Percentiles rank a stretch among this genome's conserved stretches.
phyloP scores from a whole-genome alignment of 1,139 yeast genomes.

The Blastobotrys raffinosifermentans region DNA sequence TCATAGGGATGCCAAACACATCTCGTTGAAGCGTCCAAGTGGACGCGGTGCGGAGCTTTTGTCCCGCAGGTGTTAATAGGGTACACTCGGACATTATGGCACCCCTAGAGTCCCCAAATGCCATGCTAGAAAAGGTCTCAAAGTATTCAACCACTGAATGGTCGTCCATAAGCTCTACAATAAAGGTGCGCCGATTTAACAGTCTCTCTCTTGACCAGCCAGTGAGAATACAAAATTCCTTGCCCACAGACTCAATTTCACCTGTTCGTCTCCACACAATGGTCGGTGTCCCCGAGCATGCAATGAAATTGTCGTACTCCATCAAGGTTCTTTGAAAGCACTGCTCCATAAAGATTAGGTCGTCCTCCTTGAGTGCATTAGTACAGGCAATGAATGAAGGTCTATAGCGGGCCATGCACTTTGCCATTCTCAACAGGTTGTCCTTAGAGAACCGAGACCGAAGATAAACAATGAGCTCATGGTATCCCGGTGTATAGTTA shows the following conservation, averaged over 20 bases:
- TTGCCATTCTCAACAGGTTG: slow-evolving; percentile 76
- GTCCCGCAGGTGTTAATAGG: slow-evolving; percentile 51
- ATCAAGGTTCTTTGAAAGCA: slow-evolving; percentile 87
- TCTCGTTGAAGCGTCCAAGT: slow-evolving; percentile 90
- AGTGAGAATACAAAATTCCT: slow-evolving; percentile 81
- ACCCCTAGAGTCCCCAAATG: slow-evolving; percentile 88
- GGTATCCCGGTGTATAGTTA: slow-evolving; percentile 87
- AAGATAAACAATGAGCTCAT: slow-evolving; percentile 68
- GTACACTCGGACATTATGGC: slow-evolving; percentile 80
- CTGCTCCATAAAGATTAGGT: slow-evolving; percentile 90
- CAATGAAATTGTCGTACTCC: slow-evolving; percentile 81
- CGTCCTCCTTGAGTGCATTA: slow-evolving; percentile 80
- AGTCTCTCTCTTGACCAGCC: slow-evolving; percentile 80
- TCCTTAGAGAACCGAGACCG: slow-evolving; percentile 62
- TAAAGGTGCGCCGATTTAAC: slow-evolving; percentile 44
- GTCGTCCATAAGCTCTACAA: slow-evolving; percentile 88
- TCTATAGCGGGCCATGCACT: slow-evolving; percentile 81
- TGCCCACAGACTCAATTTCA: slow-evolving; percentile 89
- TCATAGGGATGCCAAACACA: slow-evolving; percentile 89
- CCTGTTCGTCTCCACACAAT: slow-evolving; percentile 95
- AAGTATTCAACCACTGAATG: slow-evolving; percentile 82
- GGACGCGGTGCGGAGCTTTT: slow-evolving; percentile 58
- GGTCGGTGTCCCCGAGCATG: slow-evolving; percentile 87
- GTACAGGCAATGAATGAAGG: slow-evolving; percentile 93
- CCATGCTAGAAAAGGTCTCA: slow-evolving; percentile 74